phyloP scores from a whole-genome alignment of 2,329 filamentous ascomycete genomes.

The Cercospora canescens region DNA sequence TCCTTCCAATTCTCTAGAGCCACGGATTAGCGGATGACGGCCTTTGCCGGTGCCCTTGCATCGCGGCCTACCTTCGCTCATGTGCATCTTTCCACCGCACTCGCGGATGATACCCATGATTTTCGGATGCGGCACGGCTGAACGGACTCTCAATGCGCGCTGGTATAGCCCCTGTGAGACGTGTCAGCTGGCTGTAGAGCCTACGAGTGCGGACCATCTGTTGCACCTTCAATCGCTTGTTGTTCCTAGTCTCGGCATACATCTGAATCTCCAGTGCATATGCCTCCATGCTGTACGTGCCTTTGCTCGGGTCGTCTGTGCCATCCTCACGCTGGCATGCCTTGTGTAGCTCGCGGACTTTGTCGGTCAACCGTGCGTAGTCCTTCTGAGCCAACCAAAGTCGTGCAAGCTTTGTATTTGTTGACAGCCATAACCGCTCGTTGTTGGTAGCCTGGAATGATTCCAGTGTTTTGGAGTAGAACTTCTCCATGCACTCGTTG shows the following conservation, averaged over 20 bases:
- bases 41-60: conserved; percentile 21
- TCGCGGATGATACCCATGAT: conserved; percentile 99
- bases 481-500: conserved; percentile 83
- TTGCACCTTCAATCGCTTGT: conserved; percentile 83
- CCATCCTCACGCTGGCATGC: conserved; percentile 88
- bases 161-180: conserved; percentile 70
- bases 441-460: conserved; percentile 98
- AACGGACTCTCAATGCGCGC: conserved; percentile 85
- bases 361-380: conserved; percentile 75
- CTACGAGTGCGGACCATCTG: conserved; percentile 10
- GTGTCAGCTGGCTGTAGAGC: conserved; percentile 17
- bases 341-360: conserved; percentile 83
- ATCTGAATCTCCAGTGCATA: conserved; percentile 98
- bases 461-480: conserved; percentile 89
- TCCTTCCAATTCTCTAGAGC: conserved; percentile 88
- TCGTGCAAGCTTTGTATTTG: conserved; percentile 93
- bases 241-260: conserved; percentile 95
- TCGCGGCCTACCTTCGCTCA: conserved; percentile 71
- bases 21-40: conserved; percentile 26
- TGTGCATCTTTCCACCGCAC: conserved; percentile 99
- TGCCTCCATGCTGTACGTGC: conserved; percentile 92
- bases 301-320: conserved; percentile 87
- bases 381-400: conserved; percentile 90
- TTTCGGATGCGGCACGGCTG: conserved; percentile 96
- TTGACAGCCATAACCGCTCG: conserved; percentile 95